phyloP scores from a whole-genome alignment of 345 rosid genomes.

The Punica granatum region DNA sequence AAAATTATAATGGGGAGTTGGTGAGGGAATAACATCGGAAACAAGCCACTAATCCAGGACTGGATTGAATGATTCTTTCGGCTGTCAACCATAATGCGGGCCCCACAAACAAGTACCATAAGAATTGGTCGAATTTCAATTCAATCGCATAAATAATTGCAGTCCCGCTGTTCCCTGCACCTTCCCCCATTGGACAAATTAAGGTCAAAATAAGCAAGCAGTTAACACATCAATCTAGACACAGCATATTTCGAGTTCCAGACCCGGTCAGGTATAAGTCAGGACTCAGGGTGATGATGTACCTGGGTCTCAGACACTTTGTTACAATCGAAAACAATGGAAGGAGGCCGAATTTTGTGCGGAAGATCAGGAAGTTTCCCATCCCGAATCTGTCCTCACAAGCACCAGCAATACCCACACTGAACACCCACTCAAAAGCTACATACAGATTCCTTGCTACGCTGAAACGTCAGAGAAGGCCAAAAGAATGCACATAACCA shows the following conservation, averaged over 20 bases:
- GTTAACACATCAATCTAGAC: not conserved
- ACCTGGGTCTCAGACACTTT: not conserved
- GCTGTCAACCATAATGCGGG: not conserved
- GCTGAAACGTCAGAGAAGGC: not conserved
- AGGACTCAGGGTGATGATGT: not conserved
- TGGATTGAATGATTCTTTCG: slow-evolving; percentile 1
- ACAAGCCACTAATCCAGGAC: not conserved
- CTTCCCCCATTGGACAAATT: not conserved
- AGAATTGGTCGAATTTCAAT: too few species aligned
- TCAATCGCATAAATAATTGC: too few species aligned
- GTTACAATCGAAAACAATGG: not conserved
- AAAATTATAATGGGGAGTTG: not conserved
- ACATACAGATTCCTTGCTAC: not conserved
- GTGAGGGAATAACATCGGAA: slow-evolving; percentile 2
- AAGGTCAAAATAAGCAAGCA: not conserved
- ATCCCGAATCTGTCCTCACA: not conserved
- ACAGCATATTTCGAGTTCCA: not conserved
- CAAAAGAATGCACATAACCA: not conserved
- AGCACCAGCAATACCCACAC: not conserved
- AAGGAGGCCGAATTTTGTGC: not conserved
- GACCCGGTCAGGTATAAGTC: not conserved
- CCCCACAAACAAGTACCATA: not conserved
- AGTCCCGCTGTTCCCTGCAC: too few species aligned
- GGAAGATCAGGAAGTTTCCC: not conserved
- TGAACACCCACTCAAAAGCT: not conserved